These are phyloP conservation scores for Trichoderma breve DNA, from an alignment of 2,329 filamentous ascomycete genomes.

Conservation along the genomic window DNA sequence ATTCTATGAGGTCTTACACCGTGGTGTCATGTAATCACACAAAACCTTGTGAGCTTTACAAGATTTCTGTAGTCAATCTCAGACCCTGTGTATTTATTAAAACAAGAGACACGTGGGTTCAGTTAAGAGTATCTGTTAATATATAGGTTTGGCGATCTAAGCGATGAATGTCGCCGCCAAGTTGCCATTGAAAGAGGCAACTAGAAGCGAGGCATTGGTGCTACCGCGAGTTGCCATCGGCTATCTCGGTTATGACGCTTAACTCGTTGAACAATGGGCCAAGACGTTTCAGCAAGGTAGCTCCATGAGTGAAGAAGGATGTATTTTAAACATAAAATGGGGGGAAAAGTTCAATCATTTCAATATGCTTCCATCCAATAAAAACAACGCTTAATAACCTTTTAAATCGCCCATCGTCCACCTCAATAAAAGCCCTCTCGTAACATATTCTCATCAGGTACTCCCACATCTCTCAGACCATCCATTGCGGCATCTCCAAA, in stretches of 20 bases:
- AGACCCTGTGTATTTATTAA: not conserved
- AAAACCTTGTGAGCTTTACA: not conserved
- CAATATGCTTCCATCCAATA: not conserved
- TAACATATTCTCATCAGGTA: not conserved
- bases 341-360: not conserved
- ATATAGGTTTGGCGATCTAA: not conserved
- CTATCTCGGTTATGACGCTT: not conserved
- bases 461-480: slow-evolving; percentile 4
- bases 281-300: not conserved
- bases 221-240: not conserved
- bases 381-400: not conserved
- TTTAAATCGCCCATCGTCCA: not conserved
- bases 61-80: not conserved
- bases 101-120: rapidly evolving
- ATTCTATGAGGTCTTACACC: not conserved
- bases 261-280: not conserved
- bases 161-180: not conserved
- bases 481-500: slow-evolving; percentile 17
- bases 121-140: not conserved
- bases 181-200: not conserved
- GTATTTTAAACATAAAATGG: too few species aligned
- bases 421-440: slow-evolving; percentile 16
- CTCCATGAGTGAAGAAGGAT: not conserved
- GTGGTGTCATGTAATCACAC: too few species aligned
- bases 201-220: not conserved